A percentile compares a stretch with the other conserved stretches of the same genome.
phyloP scores from a whole-genome alignment of 2,329 filamentous ascomycete genomes.

The Mariannaea elegans region DNA sequence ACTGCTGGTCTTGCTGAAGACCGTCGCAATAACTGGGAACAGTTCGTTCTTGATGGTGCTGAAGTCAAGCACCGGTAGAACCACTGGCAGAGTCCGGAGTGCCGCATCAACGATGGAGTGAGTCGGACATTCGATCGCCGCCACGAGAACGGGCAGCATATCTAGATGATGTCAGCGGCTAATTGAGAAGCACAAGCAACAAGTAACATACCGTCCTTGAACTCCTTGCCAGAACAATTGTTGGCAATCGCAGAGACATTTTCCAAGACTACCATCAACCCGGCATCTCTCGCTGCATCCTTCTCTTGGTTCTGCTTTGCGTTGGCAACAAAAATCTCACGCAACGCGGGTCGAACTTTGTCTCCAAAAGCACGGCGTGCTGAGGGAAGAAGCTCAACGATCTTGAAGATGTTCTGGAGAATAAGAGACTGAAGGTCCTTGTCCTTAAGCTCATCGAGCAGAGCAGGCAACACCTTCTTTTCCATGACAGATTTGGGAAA shows the following conservation, averaged over 20 bases:
- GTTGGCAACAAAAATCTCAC: constrained; percentile 79
- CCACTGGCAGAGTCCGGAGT: constrained; percentile 77
- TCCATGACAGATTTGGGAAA: constrained; percentile 95
- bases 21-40: constrained; percentile 88
- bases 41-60: constrained; percentile 97
- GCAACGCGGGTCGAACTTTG: constrained; percentile 83
- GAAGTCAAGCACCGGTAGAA: constrained; percentile 92
- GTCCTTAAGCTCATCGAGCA: constrained; percentile 95
- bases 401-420: constrained; percentile 91
- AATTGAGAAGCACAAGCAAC: constrained; percentile 4
- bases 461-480: constrained; percentile 88
- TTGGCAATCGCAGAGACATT: constrained; percentile 79
- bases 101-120: constrained; percentile 90
- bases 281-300: constrained; percentile 85
- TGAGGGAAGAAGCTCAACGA: constrained; percentile 80
- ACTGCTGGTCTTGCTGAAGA: constrained; percentile 93
- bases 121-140: constrained; percentile 87
- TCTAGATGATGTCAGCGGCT: constrained; percentile 58
- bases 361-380: constrained; percentile 84
- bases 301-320: constrained; percentile 71
- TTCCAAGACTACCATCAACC: constrained; percentile 89
- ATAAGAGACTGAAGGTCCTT: constrained; percentile 85
- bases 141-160: constrained; percentile 84
- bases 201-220: constrained; percentile 81
- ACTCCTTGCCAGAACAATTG: constrained; percentile 89